Percentiles rank a stretch among this genome's conserved stretches.
phyloP scores from a whole-genome alignment of 495 filamentous ascomycete species.

The Ascobolus immersus region DNA sequence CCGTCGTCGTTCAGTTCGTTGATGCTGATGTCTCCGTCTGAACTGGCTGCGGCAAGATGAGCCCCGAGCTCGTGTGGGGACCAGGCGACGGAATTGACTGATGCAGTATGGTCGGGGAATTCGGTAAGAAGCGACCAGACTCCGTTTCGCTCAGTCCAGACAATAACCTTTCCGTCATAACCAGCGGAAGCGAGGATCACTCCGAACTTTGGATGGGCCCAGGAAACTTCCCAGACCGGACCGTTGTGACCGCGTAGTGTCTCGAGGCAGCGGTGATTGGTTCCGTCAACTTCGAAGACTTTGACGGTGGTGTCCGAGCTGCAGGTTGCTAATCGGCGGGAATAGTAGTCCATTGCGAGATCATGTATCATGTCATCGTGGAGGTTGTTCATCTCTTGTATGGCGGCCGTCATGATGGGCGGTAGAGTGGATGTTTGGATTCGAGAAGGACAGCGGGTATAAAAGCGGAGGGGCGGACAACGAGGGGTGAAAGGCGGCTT shows the following conservation, averaged over 20 bases:
- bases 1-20: slow-evolving; percentile 88
- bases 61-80: slow-evolving; percentile 89
- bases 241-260: slow-evolving; percentile 78
- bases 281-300: slow-evolving; percentile 94
- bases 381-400: too few species aligned
- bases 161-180: slow-evolving; percentile 93
- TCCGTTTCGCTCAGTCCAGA: slow-evolving; percentile 60
- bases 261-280: slow-evolving; percentile 69
- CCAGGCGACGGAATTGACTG: slow-evolving; percentile 87
- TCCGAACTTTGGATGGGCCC: slow-evolving; percentile 96
- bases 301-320: slow-evolving; percentile 97
- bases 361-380: slow-evolving; percentile 99
- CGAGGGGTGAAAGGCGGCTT: slow-evolving; percentile 2
- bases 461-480: background rate
- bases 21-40: slow-evolving; percentile 75
- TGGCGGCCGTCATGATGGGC: too few species aligned
- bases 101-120: slow-evolving; percentile 15
- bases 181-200: slow-evolving; percentile 83
- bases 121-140: slow-evolving; percentile 13
- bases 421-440: slow-evolving; percentile 65
- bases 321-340: slow-evolving; percentile 84
- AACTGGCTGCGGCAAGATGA: slow-evolving; percentile 77
- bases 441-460: slow-evolving; percentile 18
- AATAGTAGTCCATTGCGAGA: slow-evolving; percentile 95
- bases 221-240: slow-evolving; percentile 87